A percentile compares a stretch with the other conserved stretches of the same genome.
phyloP scores from a whole-genome alignment of 2,329 filamentous ascomycete genomes.

The Curvularia sp. region DNA sequence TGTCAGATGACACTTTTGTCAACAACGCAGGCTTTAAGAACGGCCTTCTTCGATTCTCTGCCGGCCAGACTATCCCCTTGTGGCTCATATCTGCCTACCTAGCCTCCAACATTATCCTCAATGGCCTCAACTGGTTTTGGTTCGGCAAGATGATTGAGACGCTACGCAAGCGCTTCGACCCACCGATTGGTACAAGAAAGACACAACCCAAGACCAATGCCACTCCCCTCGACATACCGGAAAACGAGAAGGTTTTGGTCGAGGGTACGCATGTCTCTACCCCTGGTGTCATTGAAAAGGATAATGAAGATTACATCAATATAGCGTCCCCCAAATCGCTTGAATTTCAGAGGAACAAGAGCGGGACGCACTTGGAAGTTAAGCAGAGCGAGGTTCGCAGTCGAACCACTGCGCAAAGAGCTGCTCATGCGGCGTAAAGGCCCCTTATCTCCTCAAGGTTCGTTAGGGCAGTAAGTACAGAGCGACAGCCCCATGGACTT shows the following conservation, averaged over 20 bases:
- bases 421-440: constrained; percentile 13
- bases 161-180: constrained; percentile 76
- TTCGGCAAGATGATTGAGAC: constrained; percentile 86
- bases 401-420: constrained; percentile 24
- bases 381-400: constrained; percentile 38
- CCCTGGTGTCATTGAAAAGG: constrained; percentile 32
- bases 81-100: constrained; percentile 76
- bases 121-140: constrained; percentile 83
- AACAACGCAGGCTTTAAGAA: constrained; percentile 38
- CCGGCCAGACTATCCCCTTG: constrained; percentile 60
- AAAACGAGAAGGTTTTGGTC: constrained; percentile 43
- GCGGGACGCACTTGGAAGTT: constrained; percentile 38
- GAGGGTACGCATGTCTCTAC: constrained; percentile 46
- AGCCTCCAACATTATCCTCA: constrained; percentile 73
- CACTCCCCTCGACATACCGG: constrained; percentile 21
- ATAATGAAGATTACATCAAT: constrained; percentile 32
- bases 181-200: constrained; percentile 58
- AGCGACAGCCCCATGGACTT: background rate
- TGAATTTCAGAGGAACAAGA: constrained; percentile 31
- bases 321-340: constrained; percentile 22
- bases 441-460: background rate
- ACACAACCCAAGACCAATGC: constrained; percentile 30
- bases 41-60: constrained; percentile 60
- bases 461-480: background rate
- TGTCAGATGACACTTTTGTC: constrained; percentile 32